Conservation (phyloP, 306 rosid genomes). For the Hylodesmum podocarpum region DNA sequence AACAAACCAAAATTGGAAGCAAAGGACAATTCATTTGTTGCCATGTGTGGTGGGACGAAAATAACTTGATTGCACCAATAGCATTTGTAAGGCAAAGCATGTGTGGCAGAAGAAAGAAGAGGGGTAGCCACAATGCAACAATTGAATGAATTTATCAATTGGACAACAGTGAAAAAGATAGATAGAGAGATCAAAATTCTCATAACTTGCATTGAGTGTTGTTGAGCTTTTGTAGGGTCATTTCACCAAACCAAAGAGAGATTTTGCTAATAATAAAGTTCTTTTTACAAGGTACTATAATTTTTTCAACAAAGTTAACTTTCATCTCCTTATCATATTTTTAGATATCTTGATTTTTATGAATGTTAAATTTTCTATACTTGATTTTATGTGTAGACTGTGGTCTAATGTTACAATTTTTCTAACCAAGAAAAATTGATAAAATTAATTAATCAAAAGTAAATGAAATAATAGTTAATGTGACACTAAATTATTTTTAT, state of each 20-base stretch:
- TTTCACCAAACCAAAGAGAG: neutral
- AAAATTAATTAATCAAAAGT: neutral
- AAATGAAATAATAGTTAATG: neutral
- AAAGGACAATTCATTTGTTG: conserved; percentile 22
- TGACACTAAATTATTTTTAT: neutral
- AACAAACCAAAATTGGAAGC: conserved; percentile 19
- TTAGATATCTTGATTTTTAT: neutral
- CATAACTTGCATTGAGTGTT: neutral
- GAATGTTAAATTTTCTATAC: neutral
- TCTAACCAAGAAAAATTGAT: neutral
- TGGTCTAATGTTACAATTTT: neutral
- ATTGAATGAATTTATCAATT: neutral
- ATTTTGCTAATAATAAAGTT: neutral
- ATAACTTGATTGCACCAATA: neutral
- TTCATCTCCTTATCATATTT: neutral
- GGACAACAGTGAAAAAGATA: neutral
- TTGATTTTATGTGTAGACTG: neutral
- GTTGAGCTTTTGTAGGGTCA: neutral
- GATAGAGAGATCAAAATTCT: neutral
- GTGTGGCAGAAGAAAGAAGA: conserved; percentile 16
- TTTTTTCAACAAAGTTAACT: neutral
- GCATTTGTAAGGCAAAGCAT: neutral
- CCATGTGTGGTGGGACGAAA: conserved; percentile 8
- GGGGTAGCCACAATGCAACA: conserved; percentile 16
- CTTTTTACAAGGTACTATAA: neutral